Evolutionary conservation across 2,329 filamentous ascomycete species (phyloP).

Genomic region (Phaeomoniella chlamydospora): DNA sequence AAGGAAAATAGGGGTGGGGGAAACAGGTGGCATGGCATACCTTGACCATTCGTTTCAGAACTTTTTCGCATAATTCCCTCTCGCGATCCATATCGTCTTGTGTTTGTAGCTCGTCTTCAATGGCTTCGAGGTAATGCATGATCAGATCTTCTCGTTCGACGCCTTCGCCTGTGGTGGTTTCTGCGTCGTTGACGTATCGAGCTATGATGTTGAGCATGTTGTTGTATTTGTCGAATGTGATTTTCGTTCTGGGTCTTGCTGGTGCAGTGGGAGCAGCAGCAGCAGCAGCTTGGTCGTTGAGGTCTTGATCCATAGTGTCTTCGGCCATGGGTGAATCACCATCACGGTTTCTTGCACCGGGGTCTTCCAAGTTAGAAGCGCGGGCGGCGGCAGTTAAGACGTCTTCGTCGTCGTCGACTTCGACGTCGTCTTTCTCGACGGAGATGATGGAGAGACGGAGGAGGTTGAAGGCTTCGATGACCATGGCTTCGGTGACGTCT

Average conservation of each 20-base stretch:
- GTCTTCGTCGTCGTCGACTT: slow-evolving; percentile 72
- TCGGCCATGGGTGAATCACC: slow-evolving; percentile 40
- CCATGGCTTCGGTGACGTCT: slow-evolving; percentile 71
- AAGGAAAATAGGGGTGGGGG: too few relatives aligned
- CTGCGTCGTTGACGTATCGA: slow-evolving; percentile 69
- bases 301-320: slow-evolving; percentile 17
- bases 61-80: slow-evolving; percentile 60
- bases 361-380: slow-evolving; percentile 8
- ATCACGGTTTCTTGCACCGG: slow-evolving; percentile 25
- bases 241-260: slow-evolving; percentile 56
- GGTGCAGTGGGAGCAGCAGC: slow-evolving; percentile 23
- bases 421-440: slow-evolving; percentile 93
- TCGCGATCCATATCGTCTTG: slow-evolving; percentile 73
- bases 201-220: slow-evolving; percentile 79
- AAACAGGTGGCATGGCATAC: too few relatives aligned
- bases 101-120: slow-evolving; percentile 65
- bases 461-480: slow-evolving; percentile 82
- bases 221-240: slow-evolving; percentile 92
- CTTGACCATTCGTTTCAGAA: slow-evolving; percentile 92
- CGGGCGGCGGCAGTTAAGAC: slow-evolving; percentile 18
- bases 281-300: slow-evolving; percentile 25
- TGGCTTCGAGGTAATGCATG: slow-evolving; percentile 84
- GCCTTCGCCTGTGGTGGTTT: slow-evolving; percentile 61
- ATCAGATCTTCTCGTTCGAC: slow-evolving; percentile 71
- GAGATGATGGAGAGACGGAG: slow-evolving; percentile 91